Evolutionary conservation across 2,329 filamentous ascomycete genomes (phyloP).

Genomic region (Mycosphaerella arachidis): DNA sequence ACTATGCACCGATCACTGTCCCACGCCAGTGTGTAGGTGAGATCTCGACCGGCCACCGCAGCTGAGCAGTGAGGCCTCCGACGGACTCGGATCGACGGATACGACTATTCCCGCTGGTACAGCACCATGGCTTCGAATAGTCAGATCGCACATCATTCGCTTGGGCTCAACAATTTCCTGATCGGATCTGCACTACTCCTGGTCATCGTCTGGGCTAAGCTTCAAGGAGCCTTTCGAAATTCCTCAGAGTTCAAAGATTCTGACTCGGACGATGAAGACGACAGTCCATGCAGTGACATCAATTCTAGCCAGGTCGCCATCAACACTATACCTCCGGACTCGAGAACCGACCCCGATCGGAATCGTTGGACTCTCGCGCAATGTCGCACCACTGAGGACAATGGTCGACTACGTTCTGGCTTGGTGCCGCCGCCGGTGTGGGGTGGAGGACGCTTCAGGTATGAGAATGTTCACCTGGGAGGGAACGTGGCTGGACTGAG

Average conservation of each 20-base stretch:
- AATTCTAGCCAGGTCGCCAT: neutral
- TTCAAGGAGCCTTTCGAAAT: too few relatives aligned
- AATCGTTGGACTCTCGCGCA: neutral
- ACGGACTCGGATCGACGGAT: too few relatives aligned
- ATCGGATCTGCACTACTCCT: too few relatives aligned
- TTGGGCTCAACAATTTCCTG: too few relatives aligned
- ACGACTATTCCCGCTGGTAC: too few relatives aligned
- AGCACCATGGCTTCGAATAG: too few relatives aligned
- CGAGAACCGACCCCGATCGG: neutral
- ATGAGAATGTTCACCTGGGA: neutral
- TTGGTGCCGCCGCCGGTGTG: neutral
- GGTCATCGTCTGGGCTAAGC: too few relatives aligned
- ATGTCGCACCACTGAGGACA: neutral
- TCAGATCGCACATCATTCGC: too few relatives aligned
- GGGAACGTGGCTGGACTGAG: neutral
- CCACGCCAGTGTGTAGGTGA: neutral
- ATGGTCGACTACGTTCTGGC: neutral
- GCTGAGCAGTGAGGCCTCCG: too few relatives aligned
- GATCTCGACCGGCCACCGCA: neutral
- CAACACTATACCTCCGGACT: neutral
- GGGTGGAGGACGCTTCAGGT: neutral
- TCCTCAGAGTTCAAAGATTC: too few relatives aligned
- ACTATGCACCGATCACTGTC: too few relatives aligned
- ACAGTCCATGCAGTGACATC: neutral
- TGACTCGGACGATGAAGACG: too few relatives aligned